Base-by-base conservation (phyloP, 768 basidiomycete species). In the Boletus coccyginus region DNA sequence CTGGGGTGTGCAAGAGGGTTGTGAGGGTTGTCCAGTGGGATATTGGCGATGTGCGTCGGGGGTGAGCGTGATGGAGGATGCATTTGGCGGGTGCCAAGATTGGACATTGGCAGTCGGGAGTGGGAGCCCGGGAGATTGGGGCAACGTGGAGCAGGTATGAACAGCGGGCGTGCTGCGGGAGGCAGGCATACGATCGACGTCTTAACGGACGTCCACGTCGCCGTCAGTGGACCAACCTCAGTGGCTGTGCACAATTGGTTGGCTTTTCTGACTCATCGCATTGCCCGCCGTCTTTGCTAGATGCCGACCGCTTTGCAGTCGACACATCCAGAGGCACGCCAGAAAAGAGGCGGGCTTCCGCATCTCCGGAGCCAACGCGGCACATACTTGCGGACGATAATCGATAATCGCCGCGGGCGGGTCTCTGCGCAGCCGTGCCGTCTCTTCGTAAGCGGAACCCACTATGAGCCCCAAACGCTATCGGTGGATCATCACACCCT, bases 51-150 rank as follows among this genome's bases (percentile, higher is more conserved):
- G 52, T 58, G 54, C 29, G 61, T 40, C 53, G 58, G 49, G 32
- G 52, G 39, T 9, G 67, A 52, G 38, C 61, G 58, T 13, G 66
- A 50, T 21, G 62, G 57, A 31, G 46, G 68, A 24, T 53, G 47
- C 55, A 62, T 67, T 6, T 63, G 42, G n/a, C 31, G 51, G 51
- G 33, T 62, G 55, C 46, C 41, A 7, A 38, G 45, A 17, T 27
- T 24, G 19, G 10, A 7, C 35, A 16, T 16, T 36, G 35, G 44
- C 36, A 9, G 49, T 38, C 17, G 35, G 17, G 24, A 10, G 31
- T n/a, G 14, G 48, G n/a, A 39, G 24, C 47, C 41, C 46, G 6
- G 42, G 44, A 36, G 5, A 36, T 16, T 36, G 14, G 42, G 41
- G 16, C 42, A 49, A 55, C 53, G 61, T 45, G 61, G 61, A 31